Evolutionary conservation across 208 protist species (phyloP).

Genomic region (Acanthamoeba rhysodes): DNA sequence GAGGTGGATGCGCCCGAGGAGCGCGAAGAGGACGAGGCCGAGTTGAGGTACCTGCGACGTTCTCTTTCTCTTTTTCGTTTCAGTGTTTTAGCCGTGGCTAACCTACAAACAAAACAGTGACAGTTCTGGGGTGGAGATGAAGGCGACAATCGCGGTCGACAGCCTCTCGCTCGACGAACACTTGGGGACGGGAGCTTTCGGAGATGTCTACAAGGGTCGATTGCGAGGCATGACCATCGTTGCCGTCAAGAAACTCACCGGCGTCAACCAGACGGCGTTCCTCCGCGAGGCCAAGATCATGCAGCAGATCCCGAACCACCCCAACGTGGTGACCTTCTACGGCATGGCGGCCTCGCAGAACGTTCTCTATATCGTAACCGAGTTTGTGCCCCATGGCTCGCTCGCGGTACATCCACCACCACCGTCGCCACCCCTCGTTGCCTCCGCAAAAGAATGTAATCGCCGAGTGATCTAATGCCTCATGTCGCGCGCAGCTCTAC

Average conservation of each 20-base stretch:
- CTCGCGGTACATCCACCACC: not conserved
- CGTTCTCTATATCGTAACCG: slow-evolving; percentile 51
- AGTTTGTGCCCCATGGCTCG: slow-evolving; percentile 52
- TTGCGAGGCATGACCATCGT: slow-evolving; percentile 70
- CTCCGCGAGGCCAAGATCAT: slow-evolving; percentile 64
- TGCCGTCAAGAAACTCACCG: slow-evolving; percentile 62
- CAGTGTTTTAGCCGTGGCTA: not conserved
- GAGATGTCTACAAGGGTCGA: slow-evolving; percentile 49
- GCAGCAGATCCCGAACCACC: slow-evolving; percentile 69
- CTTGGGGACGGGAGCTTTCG: slow-evolving; percentile 60
- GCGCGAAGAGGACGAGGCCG: slow-evolving; percentile 7
- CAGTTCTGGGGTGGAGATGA: slow-evolving; percentile 5
- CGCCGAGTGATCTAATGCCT: not conserved
- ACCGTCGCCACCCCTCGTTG: too few species aligned
- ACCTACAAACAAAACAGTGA: not conserved
- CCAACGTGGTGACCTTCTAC: slow-evolving; percentile 72
- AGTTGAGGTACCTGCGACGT: not conserved
- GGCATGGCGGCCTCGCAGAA: slow-evolving; percentile 54
- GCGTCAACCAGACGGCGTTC: slow-evolving; percentile 58
- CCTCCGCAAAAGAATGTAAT: not conserved
- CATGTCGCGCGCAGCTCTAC: not conserved
- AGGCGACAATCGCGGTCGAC: slow-evolving; percentile 15
- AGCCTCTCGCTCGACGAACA: slow-evolving; percentile 5
- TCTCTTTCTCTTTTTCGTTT: not conserved
- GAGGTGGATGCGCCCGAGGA: not conserved